phyloP scores from a whole-genome alignment of 2,329 filamentous ascomycete species.

The Penicillium sclerotiorum region DNA sequence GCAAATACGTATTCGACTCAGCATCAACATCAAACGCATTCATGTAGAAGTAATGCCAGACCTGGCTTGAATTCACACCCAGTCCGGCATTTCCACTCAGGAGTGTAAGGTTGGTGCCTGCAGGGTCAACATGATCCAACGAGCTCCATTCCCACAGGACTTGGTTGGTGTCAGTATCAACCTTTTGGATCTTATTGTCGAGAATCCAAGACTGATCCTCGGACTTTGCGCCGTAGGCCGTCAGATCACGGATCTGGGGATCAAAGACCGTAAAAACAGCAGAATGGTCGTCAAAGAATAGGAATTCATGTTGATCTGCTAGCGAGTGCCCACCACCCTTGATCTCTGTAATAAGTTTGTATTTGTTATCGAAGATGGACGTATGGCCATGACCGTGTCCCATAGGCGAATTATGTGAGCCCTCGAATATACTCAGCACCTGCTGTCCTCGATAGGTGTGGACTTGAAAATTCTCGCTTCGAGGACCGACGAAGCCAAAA shows the following conservation, averaged over 20 bases:
- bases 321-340: constrained; percentile 12
- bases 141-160: constrained; percentile 16
- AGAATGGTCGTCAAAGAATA: constrained; percentile 11
- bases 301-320: constrained; percentile 13
- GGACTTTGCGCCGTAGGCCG: constrained; percentile 8
- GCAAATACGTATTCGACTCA: constrained; percentile 9
- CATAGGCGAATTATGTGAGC: constrained; percentile 15
- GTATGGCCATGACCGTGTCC: constrained; percentile 14
- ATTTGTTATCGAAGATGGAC: constrained; percentile 10
- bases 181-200: constrained; percentile 16
- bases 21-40: constrained; percentile 17
- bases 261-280: constrained; percentile 13
- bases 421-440: constrained; percentile 15
- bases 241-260: constrained; percentile 11
- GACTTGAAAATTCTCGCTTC: constrained; percentile 16
- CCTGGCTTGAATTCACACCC: constrained; percentile 15
- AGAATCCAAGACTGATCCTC: constrained; percentile 11
- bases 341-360: constrained; percentile 9
- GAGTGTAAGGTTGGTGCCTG: constrained; percentile 9
- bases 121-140: constrained; percentile 12
- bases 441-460: constrained; percentile 10
- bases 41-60: constrained; percentile 20
- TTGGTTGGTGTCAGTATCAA: constrained; percentile 10
- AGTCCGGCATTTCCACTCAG: constrained; percentile 14
- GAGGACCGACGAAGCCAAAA: constrained; percentile 13